These are phyloP conservation scores for Byssochlamys sp. DNA, from an alignment of 2,329 filamentous ascomycete genomes.

Conservation along the genomic window DNA sequence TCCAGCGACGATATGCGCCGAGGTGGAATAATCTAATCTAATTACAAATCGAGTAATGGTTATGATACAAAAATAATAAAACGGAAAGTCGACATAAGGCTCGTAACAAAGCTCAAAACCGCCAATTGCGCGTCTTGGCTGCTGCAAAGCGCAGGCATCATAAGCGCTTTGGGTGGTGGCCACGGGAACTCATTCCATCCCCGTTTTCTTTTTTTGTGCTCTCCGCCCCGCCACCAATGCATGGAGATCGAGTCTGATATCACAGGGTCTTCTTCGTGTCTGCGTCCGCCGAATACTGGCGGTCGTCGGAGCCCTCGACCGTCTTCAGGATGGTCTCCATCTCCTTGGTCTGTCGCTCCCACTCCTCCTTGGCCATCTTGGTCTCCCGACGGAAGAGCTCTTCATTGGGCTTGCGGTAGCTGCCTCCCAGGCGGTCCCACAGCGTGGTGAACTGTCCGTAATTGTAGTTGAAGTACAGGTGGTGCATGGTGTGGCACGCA, in stretches of 20 bases:
- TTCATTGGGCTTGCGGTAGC: constrained; percentile 74
- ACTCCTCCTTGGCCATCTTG: constrained; percentile 74
- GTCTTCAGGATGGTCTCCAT: constrained; percentile 68
- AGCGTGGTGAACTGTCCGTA: constrained; percentile 90
- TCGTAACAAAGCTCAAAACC: background rate
- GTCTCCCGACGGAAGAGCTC: constrained; percentile 75
- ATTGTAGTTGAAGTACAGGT: constrained; percentile 80
- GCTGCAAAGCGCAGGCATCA: background rate
- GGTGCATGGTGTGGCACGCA: constrained; percentile 87
- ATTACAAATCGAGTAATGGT: background rate
- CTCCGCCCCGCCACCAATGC: background rate
- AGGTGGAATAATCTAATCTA: background rate
- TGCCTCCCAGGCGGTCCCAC: constrained; percentile 80
- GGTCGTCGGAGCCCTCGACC: constrained; percentile 53
- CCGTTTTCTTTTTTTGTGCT: background rate
- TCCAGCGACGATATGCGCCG: background rate
- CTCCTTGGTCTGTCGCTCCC: constrained; percentile 65
- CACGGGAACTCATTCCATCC: background rate
- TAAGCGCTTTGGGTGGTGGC: background rate
- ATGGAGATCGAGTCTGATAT: constrained; percentile 3
- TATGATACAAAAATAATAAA: background rate
- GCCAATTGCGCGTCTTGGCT: background rate
- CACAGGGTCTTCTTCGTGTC: constrained; percentile 30
- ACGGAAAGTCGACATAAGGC: background rate
- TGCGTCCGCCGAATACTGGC: constrained; percentile 29